Evolutionary conservation across 2,329 filamentous ascomycete genomes (phyloP).

Genomic region (Penicillium hordei): DNA sequence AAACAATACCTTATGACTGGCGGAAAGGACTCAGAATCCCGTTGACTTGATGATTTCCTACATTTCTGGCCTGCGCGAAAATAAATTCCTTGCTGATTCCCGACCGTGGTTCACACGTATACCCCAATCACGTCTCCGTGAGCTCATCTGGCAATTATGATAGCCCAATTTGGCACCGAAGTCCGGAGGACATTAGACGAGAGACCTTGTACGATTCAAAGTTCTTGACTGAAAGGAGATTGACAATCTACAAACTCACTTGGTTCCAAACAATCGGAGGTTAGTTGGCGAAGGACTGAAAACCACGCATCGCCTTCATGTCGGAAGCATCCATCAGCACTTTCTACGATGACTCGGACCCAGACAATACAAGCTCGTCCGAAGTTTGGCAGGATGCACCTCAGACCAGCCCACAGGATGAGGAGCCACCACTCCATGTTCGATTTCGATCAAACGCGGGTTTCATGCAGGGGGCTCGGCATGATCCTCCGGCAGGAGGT

Average conservation of each 20-base stretch:
- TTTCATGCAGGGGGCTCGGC: constrained; percentile 1
- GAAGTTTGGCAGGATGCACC: constrained; percentile 1
- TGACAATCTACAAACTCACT: background rate
- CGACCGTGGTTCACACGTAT: constrained; percentile 1
- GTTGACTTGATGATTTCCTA: background rate
- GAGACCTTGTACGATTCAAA: background rate
- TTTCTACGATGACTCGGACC: background rate
- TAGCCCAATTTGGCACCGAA: background rate
- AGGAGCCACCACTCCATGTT: constrained; percentile 7
- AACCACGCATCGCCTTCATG: constrained; percentile 2
- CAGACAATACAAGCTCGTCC: constrained; percentile 2
- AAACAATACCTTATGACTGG: background rate
- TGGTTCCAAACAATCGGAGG: background rate
- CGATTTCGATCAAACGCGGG: constrained; percentile 19
- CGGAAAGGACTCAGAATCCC: background rate
- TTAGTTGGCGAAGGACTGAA: constrained; percentile 4
- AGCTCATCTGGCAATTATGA: constrained; percentile 7
- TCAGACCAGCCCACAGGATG: constrained; percentile 4
- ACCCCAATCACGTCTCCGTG: constrained; percentile 6
- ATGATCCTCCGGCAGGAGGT: constrained; percentile 7
- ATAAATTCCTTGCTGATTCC: background rate
- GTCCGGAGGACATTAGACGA: background rate
- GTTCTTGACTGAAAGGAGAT: background rate
- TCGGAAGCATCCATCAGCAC: background rate
- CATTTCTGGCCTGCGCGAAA: background rate